Evolutionary conservation across 1,139 yeast species (phyloP), one percentile per base, ranked within the genome.

Genomic region (Debaryomyces subglobosus): DNA sequence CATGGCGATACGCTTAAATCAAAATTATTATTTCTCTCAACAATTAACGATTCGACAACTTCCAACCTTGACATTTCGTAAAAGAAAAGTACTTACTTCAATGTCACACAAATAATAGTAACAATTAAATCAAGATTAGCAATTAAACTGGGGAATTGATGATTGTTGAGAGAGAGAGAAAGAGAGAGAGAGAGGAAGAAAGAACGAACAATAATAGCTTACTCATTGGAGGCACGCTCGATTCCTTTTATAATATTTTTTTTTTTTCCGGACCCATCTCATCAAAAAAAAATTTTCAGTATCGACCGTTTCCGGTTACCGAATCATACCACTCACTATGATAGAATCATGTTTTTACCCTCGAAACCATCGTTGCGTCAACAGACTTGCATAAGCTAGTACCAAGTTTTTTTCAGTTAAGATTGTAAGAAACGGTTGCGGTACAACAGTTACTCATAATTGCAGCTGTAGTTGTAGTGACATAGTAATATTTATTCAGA

Each of bases 161-260:
- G 57, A 59, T 56, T 56, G 65, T 62, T 64, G 62, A 61, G 65
- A 62, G 55, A 58, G 56, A 58, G 63, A 57, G 56, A 56, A 53
- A 52, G 52, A 54, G 54, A 52, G 53, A 57, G 58, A 51, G 53
- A 57, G 58, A 51, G 53, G 52, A 56, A 57, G 55, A 58, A 52
- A 46, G 54, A 53, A 55, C 16, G 25, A 43, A 44, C 20, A 23
- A 45, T 15, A 42, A 24, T n/a, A 18, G 20, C 30, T 24, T 39
- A 24, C 24, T 20, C n/a, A 29, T 29, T 39, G 30, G 35, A 15
- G 46, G 38, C 33, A 16, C 25, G 23, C 10, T 39, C 16, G 18
- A 16, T 34, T 39, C 40, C 43, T 46, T 49, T 41, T 47, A 49
- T 49, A 49, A 34, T 27, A 27, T 47, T 41, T 42, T 29, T 30